Conservation (phyloP, 495 filamentous ascomycete genomes). For the Xylaria sp. region DNA sequence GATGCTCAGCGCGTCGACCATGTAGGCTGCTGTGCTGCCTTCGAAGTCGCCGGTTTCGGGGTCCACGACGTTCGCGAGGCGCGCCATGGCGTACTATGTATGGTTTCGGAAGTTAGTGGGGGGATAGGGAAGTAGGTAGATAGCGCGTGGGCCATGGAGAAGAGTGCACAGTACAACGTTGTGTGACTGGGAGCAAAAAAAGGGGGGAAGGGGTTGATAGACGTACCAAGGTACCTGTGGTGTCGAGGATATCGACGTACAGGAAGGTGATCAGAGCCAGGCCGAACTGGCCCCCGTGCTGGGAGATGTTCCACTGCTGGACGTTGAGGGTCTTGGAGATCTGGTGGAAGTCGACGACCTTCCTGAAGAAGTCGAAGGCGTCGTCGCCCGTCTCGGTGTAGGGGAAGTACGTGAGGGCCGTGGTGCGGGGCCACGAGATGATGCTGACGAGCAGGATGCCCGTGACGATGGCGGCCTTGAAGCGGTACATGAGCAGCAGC, state of each 20-base stretch:
- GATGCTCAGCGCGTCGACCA: conserved; percentile 78
- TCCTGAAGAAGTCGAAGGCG: conserved; percentile 81
- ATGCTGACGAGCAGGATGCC: conserved; percentile 83
- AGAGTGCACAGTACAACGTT: not conserved
- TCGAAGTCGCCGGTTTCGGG: conserved; percentile 79
- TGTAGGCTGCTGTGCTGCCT: conserved; percentile 76
- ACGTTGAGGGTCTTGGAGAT: conserved; percentile 70
- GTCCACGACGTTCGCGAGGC: conserved; percentile 76
- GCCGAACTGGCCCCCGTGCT: conserved; percentile 70
- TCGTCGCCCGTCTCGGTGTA: conserved; percentile 68
- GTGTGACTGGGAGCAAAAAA: not conserved
- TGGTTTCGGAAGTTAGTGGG: conserved; percentile 23
- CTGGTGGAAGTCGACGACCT: conserved; percentile 80
- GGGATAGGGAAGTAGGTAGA: not conserved
- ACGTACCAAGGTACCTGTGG: conserved; percentile 68
- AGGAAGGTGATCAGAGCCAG: conserved; percentile 83
- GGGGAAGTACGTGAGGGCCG: conserved; percentile 78
- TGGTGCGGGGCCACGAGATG: conserved; percentile 80
- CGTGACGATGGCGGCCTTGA: conserved; percentile 81
- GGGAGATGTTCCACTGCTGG: conserved; percentile 71
- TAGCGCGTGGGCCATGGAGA: not conserved
- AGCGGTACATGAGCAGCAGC: conserved; percentile 79
- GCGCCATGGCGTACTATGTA: conserved; percentile 78
- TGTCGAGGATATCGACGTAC: conserved; percentile 84
- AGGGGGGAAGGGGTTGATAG: not conserved